phyloP scores from a whole-genome alignment of 2,329 filamentous ascomycete species.

The Aspergillus brunneoviolaceus region DNA sequence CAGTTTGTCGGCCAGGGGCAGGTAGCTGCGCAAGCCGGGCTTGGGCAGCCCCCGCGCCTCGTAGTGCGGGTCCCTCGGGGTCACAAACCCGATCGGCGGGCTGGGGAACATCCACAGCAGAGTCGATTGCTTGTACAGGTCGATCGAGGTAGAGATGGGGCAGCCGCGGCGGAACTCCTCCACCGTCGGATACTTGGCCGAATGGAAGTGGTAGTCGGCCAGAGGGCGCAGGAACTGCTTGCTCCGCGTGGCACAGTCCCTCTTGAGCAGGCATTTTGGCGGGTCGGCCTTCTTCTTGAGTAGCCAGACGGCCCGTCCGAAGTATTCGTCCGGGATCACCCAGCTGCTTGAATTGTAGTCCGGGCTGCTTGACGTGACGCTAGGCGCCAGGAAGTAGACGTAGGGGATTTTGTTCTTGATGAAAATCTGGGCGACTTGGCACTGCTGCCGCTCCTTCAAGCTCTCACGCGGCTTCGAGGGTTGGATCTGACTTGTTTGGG shows the following conservation, averaged over 20 bases:
- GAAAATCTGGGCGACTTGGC: not conserved
- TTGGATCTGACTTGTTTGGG: not conserved
- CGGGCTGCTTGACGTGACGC: not conserved
- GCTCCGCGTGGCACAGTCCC: not conserved
- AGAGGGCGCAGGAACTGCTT: not conserved
- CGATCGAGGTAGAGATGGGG: not conserved
- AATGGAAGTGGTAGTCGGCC: not conserved
- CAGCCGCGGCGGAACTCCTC: not conserved
- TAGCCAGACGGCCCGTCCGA: not conserved
- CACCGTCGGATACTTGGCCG: not conserved
- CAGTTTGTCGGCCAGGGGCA: not conserved
- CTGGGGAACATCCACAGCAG: not conserved
- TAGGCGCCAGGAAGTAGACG: not conserved
- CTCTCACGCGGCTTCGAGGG: not conserved
- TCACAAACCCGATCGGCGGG: not conserved
- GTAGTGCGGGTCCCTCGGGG: not conserved
- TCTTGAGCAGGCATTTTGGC: not conserved
- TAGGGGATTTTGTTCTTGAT: not conserved
- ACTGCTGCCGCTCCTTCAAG: not conserved
- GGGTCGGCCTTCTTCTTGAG: not conserved
- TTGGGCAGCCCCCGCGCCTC: not conserved
- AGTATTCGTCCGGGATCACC: not conserved
- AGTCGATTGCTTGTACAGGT: not conserved
- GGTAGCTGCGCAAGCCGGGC: not conserved
- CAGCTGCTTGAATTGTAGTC: not conserved